These are phyloP conservation scores for Knufia petricola DNA, from an alignment of 2,329 filamentous ascomycete species.

Conservation along the genomic window DNA sequence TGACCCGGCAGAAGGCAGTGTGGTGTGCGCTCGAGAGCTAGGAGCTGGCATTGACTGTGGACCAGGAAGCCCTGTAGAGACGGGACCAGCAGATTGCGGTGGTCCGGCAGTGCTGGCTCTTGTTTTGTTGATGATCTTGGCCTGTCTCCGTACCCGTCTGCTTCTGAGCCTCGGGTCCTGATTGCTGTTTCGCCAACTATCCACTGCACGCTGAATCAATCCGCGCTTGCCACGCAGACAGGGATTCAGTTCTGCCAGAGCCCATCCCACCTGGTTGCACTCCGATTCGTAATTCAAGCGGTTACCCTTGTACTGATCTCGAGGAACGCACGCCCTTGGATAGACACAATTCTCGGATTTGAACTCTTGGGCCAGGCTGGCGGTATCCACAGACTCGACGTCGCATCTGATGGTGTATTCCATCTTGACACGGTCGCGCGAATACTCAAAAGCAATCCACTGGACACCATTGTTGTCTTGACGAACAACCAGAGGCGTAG, in stretches of 20 bases:
- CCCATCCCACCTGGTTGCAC: constrained; percentile 99
- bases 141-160: constrained; percentile 84
- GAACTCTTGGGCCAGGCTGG: constrained; percentile 75
- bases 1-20: constrained; percentile 59
- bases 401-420: constrained; percentile 98
- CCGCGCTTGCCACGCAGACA: constrained; percentile 86
- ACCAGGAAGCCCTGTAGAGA: constrained; percentile 52
- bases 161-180: constrained; percentile 87
- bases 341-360: constrained; percentile 98
- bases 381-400: constrained; percentile 90
- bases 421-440: constrained; percentile 94
- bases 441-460: constrained; percentile 99
- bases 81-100: constrained; percentile 60
- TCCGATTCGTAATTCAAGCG: constrained; percentile 94
- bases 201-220: constrained; percentile 90
- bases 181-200: constrained; percentile 99
- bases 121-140: constrained; percentile 87
- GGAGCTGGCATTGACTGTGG: constrained; percentile 49
- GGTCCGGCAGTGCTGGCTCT: constrained; percentile 46
- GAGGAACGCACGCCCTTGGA: constrained; percentile 84
- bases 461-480: constrained; percentile 96
- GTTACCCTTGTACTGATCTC: constrained; percentile 94
- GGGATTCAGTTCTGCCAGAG: constrained; percentile 83
- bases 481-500: constrained; percentile 83
- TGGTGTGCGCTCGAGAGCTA: constrained; percentile 33